Evolutionary conservation across 352 stramenopile species (phyloP).

Genomic region (Thalassiosira hispida): DNA sequence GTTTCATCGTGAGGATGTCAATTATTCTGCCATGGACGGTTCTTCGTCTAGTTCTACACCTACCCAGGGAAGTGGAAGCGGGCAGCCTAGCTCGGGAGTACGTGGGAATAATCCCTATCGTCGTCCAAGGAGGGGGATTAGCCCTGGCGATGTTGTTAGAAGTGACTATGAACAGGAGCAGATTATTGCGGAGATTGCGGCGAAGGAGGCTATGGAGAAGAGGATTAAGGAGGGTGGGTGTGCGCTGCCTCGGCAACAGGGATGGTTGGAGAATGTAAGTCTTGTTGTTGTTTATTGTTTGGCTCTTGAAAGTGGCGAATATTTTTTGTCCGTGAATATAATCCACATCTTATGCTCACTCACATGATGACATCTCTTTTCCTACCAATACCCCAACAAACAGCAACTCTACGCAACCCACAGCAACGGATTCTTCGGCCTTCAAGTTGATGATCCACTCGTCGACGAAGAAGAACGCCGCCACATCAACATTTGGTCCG

Average conservation of each 20-base stretch:
- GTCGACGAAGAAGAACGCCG: slow-evolving; percentile 70
- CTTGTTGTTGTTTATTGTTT: slow-evolving; percentile 2
- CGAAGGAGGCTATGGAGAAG: slow-evolving; percentile 84
- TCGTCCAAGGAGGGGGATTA: slow-evolving; percentile 64
- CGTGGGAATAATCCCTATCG: slow-evolving; percentile 82
- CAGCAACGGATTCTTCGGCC: slow-evolving; percentile 67
- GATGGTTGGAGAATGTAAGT: slow-evolving; percentile 72
- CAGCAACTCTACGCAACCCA: slow-evolving; percentile 71
- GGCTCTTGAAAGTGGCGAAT: neutral
- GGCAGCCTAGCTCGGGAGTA: neutral
- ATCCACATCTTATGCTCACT: neutral
- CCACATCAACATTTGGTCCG: slow-evolving; percentile 95
- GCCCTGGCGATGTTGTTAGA: slow-evolving; percentile 63
- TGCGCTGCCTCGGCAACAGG: slow-evolving; percentile 68
- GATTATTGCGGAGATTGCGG: slow-evolving; percentile 84
- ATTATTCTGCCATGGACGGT: neutral
- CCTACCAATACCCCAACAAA: slow-evolving; percentile 13
- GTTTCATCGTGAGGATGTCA: slow-evolving; percentile 27
- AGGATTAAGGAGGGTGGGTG: slow-evolving; percentile 79
- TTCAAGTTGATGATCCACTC: slow-evolving; percentile 63
- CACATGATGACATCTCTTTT: slow-evolving; percentile 6
- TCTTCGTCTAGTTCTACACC: slow-evolving; percentile 5
- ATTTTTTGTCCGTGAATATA: slow-evolving; percentile 10
- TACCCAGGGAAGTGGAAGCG: neutral
- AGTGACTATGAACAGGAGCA: slow-evolving; percentile 86